Percentiles rank a stretch among this genome's conserved stretches.
Conservation (phyloP, 768 basidiomycete genomes). For the Lactarius sp. region DNA sequence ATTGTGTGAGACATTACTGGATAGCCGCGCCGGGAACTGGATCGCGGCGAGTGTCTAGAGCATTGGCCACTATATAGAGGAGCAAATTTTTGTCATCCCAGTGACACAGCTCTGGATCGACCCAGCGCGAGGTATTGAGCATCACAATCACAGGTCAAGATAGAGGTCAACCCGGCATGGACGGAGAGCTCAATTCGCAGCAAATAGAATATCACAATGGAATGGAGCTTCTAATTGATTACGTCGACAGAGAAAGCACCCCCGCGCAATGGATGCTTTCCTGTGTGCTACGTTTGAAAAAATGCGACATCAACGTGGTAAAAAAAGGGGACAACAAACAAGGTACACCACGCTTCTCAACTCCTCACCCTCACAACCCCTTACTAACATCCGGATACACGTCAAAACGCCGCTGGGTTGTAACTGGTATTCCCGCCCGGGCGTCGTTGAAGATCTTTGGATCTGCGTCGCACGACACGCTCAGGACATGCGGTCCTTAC, state of each 20-base stretch:
- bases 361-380: slow-evolving; percentile 21
- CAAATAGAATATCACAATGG: no score
- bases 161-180: no score
- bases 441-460: slow-evolving; percentile 60
- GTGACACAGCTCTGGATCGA: no score
- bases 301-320: slow-evolving; percentile 6
- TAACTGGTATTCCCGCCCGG: slow-evolving; percentile 86
- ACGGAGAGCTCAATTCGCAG: no score
- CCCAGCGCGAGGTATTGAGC: no score
- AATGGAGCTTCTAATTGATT: background rate
- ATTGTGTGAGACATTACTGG: no score
- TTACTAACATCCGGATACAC: slow-evolving; percentile 75
- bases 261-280: background rate
- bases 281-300: background rate
- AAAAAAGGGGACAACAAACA: background rate
- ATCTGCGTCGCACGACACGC: slow-evolving; percentile 40
- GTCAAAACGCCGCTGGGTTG: slow-evolving; percentile 85
- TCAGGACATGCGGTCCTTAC: background rate
- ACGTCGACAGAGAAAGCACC: background rate
- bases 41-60: no score
- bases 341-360: slow-evolving; percentile 5
- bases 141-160: no score
- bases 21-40: no score
- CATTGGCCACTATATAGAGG: no score
- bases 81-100: no score